A percentile compares a stretch with the other conserved stretches of the same genome.
Conservation (phyloP, 768 basidiomycete genomes). For the Hortiboletus campestris region DNA sequence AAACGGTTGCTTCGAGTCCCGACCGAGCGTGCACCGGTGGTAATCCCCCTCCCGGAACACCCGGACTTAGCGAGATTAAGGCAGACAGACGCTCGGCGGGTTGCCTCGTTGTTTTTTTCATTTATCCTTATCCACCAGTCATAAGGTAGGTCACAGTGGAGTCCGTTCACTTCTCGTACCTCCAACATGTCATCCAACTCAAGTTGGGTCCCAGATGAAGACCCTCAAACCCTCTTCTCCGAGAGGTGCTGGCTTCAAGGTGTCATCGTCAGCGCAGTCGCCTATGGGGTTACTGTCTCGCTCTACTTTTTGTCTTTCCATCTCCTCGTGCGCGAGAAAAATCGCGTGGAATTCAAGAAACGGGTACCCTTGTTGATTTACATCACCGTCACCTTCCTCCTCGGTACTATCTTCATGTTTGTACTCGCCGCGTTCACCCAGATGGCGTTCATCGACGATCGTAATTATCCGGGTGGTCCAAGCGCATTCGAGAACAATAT, state of each 20-base stretch:
- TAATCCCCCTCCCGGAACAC: background rate
- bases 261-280: constrained; percentile 3
- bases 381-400: constrained; percentile 1
- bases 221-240: constrained; percentile 12
- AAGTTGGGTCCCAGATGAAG: constrained; percentile 17
- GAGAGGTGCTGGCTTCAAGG: constrained; percentile 23
- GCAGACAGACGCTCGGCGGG: background rate
- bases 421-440: constrained; percentile 22
- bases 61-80: background rate
- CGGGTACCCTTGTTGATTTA: constrained; percentile 7
- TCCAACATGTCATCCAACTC: constrained; percentile 16
- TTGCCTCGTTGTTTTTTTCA: background rate
- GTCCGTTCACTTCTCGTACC: background rate
- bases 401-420: constrained; percentile 18
- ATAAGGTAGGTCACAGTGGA: background rate
- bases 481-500: constrained; percentile 17
- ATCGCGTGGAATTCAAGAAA: background rate
- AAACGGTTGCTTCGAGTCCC: too few relatives aligned
- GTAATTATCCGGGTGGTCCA: constrained; percentile 34
- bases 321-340: constrained; percentile 3
- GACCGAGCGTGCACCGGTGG: too few relatives aligned
- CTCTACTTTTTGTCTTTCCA: constrained; percentile 9
- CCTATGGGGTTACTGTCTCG: constrained; percentile 7
- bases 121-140: background rate
- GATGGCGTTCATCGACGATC: constrained; percentile 31